Conservation (phyloP, 768 basidiomycete genomes). For the Mycena sanguinolenta region DNA sequence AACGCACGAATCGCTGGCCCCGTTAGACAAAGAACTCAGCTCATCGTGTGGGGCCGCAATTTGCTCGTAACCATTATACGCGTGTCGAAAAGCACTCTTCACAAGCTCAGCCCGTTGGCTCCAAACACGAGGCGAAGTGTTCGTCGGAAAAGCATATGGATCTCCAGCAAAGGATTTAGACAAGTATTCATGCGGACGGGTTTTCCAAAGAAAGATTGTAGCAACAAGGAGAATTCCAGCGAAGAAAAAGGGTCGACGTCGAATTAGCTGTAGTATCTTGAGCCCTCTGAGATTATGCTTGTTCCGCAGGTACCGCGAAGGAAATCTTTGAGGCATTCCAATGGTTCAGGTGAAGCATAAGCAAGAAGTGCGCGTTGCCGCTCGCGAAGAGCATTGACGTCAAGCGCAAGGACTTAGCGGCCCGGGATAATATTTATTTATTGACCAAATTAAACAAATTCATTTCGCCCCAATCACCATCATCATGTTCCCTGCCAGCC, state of each 20-base stretch:
- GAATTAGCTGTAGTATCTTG: slow-evolving; percentile 18
- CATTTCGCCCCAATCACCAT: background rate
- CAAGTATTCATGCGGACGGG: slow-evolving; percentile 7
- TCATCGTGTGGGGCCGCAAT: slow-evolving; percentile 77
- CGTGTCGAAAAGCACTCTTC: slow-evolving; percentile 73
- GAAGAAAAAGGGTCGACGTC: slow-evolving; percentile 19
- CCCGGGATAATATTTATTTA: no score
- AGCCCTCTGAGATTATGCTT: background rate
- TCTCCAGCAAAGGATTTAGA: background rate
- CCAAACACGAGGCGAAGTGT: slow-evolving; percentile 58
- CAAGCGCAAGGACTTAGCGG: background rate
- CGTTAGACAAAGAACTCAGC: slow-evolving; percentile 65
- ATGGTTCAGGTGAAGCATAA: background rate
- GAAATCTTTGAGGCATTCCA: slow-evolving; percentile 8
- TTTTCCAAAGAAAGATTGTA: slow-evolving; percentile 5
- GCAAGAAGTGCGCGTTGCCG: background rate
- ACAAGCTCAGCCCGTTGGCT: slow-evolving; percentile 66
- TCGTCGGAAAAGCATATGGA: slow-evolving; percentile 9
- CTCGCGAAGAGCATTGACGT: background rate
- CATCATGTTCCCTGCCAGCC: no score
- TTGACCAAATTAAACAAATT: background rate
- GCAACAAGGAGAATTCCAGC: slow-evolving; percentile 12
- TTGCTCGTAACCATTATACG: slow-evolving; percentile 74
- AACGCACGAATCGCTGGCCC: slow-evolving; percentile 64
- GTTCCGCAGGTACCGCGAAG: slow-evolving; percentile 9